phyloP scores from a whole-genome alignment of 2,329 filamentous ascomycete genomes.

The Verticillium klebahnii region DNA sequence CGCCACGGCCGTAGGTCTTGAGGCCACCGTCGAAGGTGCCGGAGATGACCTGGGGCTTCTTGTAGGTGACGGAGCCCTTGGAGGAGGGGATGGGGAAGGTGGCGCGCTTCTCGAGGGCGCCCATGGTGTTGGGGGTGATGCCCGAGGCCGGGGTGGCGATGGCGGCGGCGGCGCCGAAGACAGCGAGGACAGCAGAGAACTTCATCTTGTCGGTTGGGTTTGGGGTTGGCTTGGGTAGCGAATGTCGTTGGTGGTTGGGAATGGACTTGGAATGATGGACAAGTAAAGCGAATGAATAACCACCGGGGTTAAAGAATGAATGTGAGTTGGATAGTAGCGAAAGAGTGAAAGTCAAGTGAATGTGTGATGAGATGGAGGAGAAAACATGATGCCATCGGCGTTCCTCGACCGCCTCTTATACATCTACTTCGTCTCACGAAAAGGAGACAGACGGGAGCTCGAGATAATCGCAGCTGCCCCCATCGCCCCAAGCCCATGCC shows the following conservation, averaged over 20 bases:
- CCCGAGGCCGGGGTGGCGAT: not conserved
- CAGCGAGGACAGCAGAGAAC: constrained; percentile 16
- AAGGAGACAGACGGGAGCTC: not conserved
- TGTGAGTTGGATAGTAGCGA: constrained; percentile 21
- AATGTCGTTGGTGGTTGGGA: constrained; percentile 8
- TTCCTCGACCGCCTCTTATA: not conserved
- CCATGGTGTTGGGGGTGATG: constrained; percentile 6
- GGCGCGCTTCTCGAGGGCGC: constrained; percentile 17
- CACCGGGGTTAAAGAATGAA: constrained; percentile 18
- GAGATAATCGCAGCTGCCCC: not conserved
- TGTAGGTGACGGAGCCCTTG: constrained; percentile 19
- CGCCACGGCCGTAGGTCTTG: constrained; percentile 31
- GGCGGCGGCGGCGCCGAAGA: constrained; percentile 11
- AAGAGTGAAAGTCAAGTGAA: constrained; percentile 9
- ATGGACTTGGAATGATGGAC: constrained; percentile 6
- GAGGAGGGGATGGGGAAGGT: constrained; percentile 21
- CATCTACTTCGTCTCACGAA: not conserved
- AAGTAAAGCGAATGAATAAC: constrained; percentile 10
- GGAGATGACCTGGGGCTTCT: constrained; percentile 18
- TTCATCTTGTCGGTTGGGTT: constrained; percentile 14
- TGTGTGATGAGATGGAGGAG: not conserved
- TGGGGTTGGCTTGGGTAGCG: constrained; percentile 2
- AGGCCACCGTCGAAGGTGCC: constrained; percentile 22
- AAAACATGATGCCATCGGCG: not conserved
- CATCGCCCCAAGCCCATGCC: not conserved